Base-by-base conservation (phyloP, 257 asterid genomes). In the Dorcoceras hygrometricum region DNA sequence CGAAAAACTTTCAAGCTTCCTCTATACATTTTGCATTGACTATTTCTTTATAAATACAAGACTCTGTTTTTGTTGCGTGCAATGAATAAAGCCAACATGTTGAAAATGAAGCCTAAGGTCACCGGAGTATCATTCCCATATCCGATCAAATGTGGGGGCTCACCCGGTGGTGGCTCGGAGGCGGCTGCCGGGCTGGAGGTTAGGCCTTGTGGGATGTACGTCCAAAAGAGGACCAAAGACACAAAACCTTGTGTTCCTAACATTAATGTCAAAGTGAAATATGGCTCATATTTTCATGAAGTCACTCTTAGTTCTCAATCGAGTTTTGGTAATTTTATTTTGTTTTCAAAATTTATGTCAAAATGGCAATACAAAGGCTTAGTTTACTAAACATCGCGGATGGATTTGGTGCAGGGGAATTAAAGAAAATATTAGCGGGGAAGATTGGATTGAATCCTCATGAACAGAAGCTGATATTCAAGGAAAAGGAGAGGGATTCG, bases 131-230 rank as follows among this genome's bases (percentile, higher is more conserved):
- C 82, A 46, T 46, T 46, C 54, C 22, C 54, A 19, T 59, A 89
- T 54, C 83, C 87, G 63, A 82, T 57, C 4, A 79, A 72, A 57
- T 60, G 71, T 0, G 54, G 54, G 29, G 59, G 46, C 46, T 50
- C 71, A 36, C 39, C 68, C 68, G 56, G 64, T 12, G 73, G 80
- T 10, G 77, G 85, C 12, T 29, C 22, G 28, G 78, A 50, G 65
- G 81, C 68, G 31, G 74, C 69, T 3, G 85, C 73, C 1, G 81
- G 66, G 59, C 83, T 85, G 95, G 98, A 93, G 54, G 71, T 86
- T 9, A 75, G 97, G 88, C 96, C 97, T 0, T 86, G 97, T 6
- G 97, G 98, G 64, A 93, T 93, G 98, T 57, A 89, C 70, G 98
- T 93, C 9, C 98, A 93, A 63, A 73, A 80, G 70, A 83, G 98